These are phyloP conservation scores for Monosporozyma aerobia DNA, from an alignment of 805 yeast species.

Conservation along the genomic window DNA sequence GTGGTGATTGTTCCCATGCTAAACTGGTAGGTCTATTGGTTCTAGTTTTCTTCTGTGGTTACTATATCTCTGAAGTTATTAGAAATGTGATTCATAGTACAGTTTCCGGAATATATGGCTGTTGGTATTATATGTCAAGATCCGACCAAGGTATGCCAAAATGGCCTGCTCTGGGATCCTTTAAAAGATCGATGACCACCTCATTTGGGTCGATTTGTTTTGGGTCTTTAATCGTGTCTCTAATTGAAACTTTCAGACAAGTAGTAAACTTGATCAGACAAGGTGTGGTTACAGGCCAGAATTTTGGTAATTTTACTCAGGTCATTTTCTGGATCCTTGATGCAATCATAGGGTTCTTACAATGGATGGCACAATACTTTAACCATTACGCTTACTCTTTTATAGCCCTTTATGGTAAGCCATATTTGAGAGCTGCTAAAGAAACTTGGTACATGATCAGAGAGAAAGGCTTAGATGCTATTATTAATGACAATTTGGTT, in stretches of 20 bases:
- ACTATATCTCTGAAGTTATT: constrained; percentile 71
- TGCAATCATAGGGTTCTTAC: constrained; percentile 52
- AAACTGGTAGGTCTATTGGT: constrained; percentile 63
- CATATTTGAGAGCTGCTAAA: constrained; percentile 64
- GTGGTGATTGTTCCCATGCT: constrained; percentile 49
- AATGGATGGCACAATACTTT: constrained; percentile 77
- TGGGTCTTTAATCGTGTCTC: constrained; percentile 65
- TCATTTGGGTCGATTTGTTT: constrained; percentile 87
- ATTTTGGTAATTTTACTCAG: constrained; percentile 43
- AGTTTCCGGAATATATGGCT: constrained; percentile 76
- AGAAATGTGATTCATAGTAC: constrained; percentile 74
- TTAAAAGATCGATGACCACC: constrained; percentile 70
- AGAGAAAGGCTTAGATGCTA: constrained; percentile 73
- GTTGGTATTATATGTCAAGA: constrained; percentile 78
- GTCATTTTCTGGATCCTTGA: constrained; percentile 47
- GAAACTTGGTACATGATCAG: constrained; percentile 74
- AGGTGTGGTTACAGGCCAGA: constrained; percentile 30
- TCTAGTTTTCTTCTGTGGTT: constrained; percentile 74
- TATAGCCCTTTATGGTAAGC: constrained; percentile 77
- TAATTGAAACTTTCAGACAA: constrained; percentile 59
- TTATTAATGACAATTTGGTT: constrained; percentile 76
- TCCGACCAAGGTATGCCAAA: constrained; percentile 73
- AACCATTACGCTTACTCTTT: constrained; percentile 86
- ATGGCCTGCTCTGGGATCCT: constrained; percentile 73
- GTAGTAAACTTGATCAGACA: constrained; percentile 44